A percentile compares a stretch with the other conserved stretches of the same genome.
These are phyloP conservation scores for Erodium chrysanthum DNA, from an alignment of 441 rosid species.

Conservation along the genomic window DNA sequence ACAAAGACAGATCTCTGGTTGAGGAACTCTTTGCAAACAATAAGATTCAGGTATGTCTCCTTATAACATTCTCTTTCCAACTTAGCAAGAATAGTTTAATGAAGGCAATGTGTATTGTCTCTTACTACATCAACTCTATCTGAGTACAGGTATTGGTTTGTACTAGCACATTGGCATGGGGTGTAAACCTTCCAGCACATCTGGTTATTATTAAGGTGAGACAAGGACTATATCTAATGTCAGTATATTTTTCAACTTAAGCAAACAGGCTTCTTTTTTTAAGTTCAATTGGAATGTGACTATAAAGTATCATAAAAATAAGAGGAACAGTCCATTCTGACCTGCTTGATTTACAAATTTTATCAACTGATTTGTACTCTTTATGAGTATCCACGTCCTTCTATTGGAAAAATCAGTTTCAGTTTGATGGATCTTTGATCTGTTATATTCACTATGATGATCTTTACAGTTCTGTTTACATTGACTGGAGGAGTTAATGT, in stretches of 20 bases:
- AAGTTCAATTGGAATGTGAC: too few relatives aligned
- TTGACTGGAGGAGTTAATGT: background rate
- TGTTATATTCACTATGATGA: background rate
- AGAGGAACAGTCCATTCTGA: too few relatives aligned
- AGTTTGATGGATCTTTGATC: background rate
- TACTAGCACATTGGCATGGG: conserved; percentile 98
- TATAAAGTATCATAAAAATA: too few relatives aligned
- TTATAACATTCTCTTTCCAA: background rate
- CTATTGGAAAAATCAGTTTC: background rate
- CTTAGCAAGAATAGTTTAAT: background rate
- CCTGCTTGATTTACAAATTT: too few relatives aligned
- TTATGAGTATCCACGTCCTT: background rate
- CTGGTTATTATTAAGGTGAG: conserved; percentile 92
- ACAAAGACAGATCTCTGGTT: conserved; percentile 82
- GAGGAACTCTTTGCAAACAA: conserved; percentile 96
- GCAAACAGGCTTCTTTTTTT: too few relatives aligned
- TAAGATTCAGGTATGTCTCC: conserved; percentile 72
- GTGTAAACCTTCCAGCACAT: conserved; percentile 97
- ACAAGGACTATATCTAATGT: conserved; percentile 14
- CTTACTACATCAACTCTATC: background rate
- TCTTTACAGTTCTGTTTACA: background rate
- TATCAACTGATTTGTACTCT: background rate
- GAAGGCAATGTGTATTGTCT: background rate
- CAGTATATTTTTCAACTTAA: background rate
- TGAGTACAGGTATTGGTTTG: conserved; percentile 72